Base-by-base conservation (phyloP, 2,329 filamentous ascomycete genomes). In the Sphaceloma murrayae region DNA sequence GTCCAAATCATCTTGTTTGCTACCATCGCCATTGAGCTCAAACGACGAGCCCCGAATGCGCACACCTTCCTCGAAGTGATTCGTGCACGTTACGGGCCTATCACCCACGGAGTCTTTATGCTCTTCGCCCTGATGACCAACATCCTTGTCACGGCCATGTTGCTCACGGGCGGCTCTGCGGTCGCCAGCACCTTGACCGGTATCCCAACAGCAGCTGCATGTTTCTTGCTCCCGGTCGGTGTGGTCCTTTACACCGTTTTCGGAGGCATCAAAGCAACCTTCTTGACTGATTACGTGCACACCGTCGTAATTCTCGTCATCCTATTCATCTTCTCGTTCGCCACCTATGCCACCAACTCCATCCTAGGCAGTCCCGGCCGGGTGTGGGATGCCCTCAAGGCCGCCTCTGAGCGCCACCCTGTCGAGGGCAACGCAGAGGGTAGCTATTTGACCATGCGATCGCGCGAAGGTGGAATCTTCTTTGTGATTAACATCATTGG, bases 1-100 rank as follows among this genome's bases (percentile, higher is more conserved):
- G 84, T 91, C 4, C 85, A 93, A 59, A 88, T 95, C 54, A 72
- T 94, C 19, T 70, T 95, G 1, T 94, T 95, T 55, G 86, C 88
- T 1, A 93, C 86, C 0, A 73, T 94, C 19, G 87, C 87, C 21
- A 94, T 94, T 53, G 85, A 93, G 61, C 65, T 94, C 43, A 95
- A 94, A 68, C 73, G 84, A 52, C 77, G 84, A 46, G 85, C 86
- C 0, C 87, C 87, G 0, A 93, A 94, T 57, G 87, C 86, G 1
- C 87, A 94, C 51, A 79, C 75, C 0, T 57, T 56, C 61, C 75
- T 93, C 7, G 86, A 94, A 66, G 82, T 85, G 38, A 84, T 93
- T 55, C 75, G 76, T 47, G 85, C 85, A 16, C 75, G 86, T 50
- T 94, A 93, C 63, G 86, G 87, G 24, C 68, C 70, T 4, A 56